Percentiles rank a stretch among this genome's conserved stretches.
phyloP scores from a whole-genome alignment of 192 early-diverging fungal species.

The Coemansia sp. region DNA sequence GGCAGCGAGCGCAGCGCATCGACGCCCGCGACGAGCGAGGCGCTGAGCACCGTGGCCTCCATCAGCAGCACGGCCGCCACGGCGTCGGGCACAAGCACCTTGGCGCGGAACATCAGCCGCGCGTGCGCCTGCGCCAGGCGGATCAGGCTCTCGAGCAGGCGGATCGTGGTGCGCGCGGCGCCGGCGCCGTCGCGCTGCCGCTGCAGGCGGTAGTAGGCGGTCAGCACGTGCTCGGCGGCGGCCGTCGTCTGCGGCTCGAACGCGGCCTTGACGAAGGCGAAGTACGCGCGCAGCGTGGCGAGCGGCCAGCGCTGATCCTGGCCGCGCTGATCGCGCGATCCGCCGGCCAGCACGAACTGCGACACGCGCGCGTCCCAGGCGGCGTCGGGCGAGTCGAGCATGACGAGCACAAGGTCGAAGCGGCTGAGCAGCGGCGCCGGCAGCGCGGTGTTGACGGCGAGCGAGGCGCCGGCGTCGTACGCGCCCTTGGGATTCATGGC shows the following conservation, averaged over 20 bases:
- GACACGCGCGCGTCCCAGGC: constrained; percentile 26
- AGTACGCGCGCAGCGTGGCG: constrained; percentile 80
- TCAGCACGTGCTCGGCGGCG: constrained; percentile 83
- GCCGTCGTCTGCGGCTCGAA: constrained; percentile 73
- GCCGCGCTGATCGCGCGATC: constrained; percentile 29
- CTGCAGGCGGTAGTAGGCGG: constrained; percentile 85
- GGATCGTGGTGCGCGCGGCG: constrained; percentile 83
- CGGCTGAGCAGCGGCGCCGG: constrained; percentile 98
- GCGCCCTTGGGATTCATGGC: constrained; percentile 84
- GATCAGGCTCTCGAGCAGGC: constrained; percentile 84
- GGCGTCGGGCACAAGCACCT: constrained; percentile 86
- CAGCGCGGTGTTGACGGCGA: constrained; percentile 95
- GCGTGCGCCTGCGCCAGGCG: constrained; percentile 87
- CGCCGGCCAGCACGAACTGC: constrained; percentile 44
- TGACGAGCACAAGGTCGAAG: constrained; percentile 95
- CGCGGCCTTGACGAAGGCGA: constrained; percentile 76
- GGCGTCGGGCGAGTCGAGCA: constrained; percentile 87
- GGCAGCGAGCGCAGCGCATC: constrained; percentile 62
- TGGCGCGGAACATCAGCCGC: constrained; percentile 93
- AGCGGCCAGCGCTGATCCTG: constrained; percentile 62
- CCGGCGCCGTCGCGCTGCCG: constrained; percentile 78
- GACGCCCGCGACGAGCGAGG: constrained; percentile 56
- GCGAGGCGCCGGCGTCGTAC: constrained; percentile 83
- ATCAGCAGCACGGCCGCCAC: constrained; percentile 83
- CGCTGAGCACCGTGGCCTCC: constrained; percentile 58